Evolutionary conservation across 1,139 yeast species (phyloP), one percentile per base, ranked within the genome.

Genomic region (Magnusiomyces tetraspermus): DNA sequence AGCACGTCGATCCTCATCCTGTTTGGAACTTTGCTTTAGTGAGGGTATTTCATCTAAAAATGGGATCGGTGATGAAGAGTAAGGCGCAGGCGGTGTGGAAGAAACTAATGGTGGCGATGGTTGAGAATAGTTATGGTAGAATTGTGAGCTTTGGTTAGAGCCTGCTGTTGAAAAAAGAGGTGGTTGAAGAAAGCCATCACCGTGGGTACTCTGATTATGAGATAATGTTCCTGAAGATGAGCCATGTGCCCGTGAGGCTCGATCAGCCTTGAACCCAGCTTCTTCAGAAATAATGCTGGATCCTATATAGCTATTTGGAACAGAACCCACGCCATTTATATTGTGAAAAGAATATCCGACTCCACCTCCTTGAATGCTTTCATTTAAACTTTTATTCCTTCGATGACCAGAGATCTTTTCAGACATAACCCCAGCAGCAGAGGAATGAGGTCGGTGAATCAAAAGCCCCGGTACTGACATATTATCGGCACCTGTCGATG

Each of bases 341-440:
- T 45, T 48, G 21, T 41, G 17, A 4, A 49, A 49, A 23, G 41
- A 19, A 40, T 50, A 46, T 10, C 55, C 52, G 21, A 31, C n/a
- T 4, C 49, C 51, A 21, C 45, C 24, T 17, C 49, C 31, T 13
- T 42, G 21, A 31, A 37, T 19, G 6, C 46, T 44, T 17, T 63
- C 65, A 46, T 59, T 60, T 49, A 63, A 52, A 50, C 67, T 63
- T 48, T 56, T 54, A 50, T 63, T 63, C 2, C 64, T 57, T 10
- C 63, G 53, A 44, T 63, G 66, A 13, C 59, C 57, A 8, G 37
- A 42, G 21, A 30, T 28, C 21, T 50, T 43, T 43, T 43, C 46
- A 6, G 31, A 15, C 28, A 23, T 2, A 4, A 21, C 26, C 2
- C 22, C 46, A 26, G 46, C 40, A 30, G 48, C 41, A 30, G 48